These are phyloP conservation scores for Starmerella vaccinii DNA, from an alignment of 805 yeast species.

Conservation along the genomic window DNA sequence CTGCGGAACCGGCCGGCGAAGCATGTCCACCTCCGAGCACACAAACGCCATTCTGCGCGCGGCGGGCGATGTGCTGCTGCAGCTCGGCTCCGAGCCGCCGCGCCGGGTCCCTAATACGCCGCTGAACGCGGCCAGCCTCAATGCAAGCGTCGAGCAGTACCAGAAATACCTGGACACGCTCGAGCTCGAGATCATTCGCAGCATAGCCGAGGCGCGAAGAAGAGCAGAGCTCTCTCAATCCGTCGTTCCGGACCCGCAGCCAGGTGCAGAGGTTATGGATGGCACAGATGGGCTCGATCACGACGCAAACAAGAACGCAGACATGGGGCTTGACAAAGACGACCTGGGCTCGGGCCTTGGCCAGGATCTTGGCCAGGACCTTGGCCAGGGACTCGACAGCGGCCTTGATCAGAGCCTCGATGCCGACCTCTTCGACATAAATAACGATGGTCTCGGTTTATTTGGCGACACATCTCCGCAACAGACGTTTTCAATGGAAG, in stretches of 20 bases:
- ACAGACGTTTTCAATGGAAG: constrained; percentile 8
- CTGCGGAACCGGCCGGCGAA: background rate
- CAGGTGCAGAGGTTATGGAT: too few relatives aligned
- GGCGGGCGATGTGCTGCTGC: constrained; percentile 24
- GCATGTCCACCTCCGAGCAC: constrained; percentile 8
- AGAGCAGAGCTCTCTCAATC: background rate
- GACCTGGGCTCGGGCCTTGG: background rate
- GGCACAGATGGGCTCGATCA: too few relatives aligned
- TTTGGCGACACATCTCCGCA: constrained; percentile 2
- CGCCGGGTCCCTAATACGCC: constrained; percentile 24
- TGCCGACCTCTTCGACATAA: constrained; percentile 7
- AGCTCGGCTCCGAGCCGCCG: constrained; percentile 23
- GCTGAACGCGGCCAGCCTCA: constrained; percentile 18
- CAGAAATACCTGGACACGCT: constrained; percentile 32
- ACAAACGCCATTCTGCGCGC: constrained; percentile 18
- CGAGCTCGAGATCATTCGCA: constrained; percentile 17
- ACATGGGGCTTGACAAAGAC: background rate
- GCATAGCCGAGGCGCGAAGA: constrained; percentile 5
- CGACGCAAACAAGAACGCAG: background rate
- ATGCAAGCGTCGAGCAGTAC: constrained; percentile 12
- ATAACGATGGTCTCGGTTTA: constrained; percentile 7
- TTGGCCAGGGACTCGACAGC: background rate
- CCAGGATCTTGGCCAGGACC: background rate
- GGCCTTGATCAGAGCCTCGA: constrained; percentile 5
- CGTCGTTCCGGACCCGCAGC: too few relatives aligned